Evolutionary conservation across 2,329 filamentous ascomycete species (phyloP), one percentile per base, ranked within the genome.

Genomic region (Aspergillus caelatus): DNA sequence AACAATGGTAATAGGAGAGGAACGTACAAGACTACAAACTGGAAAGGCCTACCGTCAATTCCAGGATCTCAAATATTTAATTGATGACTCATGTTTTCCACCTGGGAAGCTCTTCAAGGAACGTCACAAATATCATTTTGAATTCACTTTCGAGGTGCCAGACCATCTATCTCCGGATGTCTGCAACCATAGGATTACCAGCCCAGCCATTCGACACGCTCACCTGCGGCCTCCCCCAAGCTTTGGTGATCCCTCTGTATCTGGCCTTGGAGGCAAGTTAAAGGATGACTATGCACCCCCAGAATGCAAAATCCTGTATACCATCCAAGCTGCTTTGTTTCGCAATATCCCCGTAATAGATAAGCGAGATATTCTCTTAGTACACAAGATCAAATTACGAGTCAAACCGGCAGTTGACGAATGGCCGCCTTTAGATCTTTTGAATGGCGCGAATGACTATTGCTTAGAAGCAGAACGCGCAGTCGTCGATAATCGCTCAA

Each of bases 211-310:
- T 23, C 63, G 63, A 30, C 58, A 52, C 53, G 59, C 60, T 19
- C 67, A 68, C 50, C 62, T 68, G 12, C 67, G 65, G 30, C 62
- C 61, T 10, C 65, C 67, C 14, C 67, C 67, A 21, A 67, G 65
- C 52, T 65, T 65, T 46, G 67, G 67, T 8, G 65, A 64, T 41
- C 58, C 67, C 11, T 62, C 52, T 12, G 57, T 68, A 36, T 57
- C 67, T 28, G 65, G 67, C 0, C 60, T 67, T 14, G 67, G 67
- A 39, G 67, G 67, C 19, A 65, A 63, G 50, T 56, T 68, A 5
- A 63, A 57, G 23, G 59, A 68, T 28, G 67, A 68, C 58, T 67
- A 62, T 32, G 67, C 65, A 5, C 65, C 67, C 0, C 14, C 61
- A 10, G 45, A 43, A 12, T 68, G 67, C 60, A 63, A 61, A 41